Conservation (phyloP, 306 rosid genomes). For the Corylus avellana region DNA sequence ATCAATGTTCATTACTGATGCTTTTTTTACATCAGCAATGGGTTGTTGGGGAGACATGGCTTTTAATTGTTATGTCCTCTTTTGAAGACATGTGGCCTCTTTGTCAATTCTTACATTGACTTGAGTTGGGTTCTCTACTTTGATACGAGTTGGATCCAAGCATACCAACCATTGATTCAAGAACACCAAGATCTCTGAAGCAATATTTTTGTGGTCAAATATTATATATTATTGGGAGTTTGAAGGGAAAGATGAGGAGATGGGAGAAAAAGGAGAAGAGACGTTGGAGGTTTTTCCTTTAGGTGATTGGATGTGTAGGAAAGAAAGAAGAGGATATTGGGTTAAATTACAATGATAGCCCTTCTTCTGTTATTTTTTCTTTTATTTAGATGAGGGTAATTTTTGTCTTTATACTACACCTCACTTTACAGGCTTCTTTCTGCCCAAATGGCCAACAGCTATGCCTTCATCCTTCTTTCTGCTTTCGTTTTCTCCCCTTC, state of each 20-base stretch:
- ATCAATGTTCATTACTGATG: background rate
- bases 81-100: background rate
- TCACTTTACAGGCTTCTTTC: background rate
- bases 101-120: background rate
- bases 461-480: background rate
- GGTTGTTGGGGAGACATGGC: too few species aligned
- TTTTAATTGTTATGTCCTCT: background rate
- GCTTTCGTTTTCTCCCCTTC: background rate
- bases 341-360: too few species aligned
- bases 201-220: background rate
- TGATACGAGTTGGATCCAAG: background rate
- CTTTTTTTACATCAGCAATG: too few species aligned
- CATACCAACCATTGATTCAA: background rate
- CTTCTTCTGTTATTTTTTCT: background rate
- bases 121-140: background rate
- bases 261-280: background rate
- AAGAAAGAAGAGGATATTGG: background rate
- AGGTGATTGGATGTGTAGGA: background rate
- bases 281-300: too few species aligned
- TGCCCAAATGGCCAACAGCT: background rate
- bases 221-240: background rate
- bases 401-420: background rate
- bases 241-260: background rate
- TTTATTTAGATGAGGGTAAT: background rate
- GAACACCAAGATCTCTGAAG: background rate